Base-by-base conservation (phyloP, 1,139 yeast genomes). In the Diutina siamensis region DNA sequence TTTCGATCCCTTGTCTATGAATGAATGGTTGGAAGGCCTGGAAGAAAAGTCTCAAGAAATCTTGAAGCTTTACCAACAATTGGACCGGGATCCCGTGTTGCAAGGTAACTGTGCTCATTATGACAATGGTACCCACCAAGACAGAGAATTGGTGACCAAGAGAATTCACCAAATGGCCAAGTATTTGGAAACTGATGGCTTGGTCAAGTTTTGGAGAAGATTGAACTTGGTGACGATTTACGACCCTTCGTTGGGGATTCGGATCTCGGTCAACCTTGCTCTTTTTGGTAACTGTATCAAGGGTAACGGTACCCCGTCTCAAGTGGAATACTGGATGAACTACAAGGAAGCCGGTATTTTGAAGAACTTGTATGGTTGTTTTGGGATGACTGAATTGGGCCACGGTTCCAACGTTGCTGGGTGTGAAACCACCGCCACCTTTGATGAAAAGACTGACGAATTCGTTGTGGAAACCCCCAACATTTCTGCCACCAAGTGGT, bases 251-350 rank as follows among this genome's bases (percentile, higher is more conserved):
- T 61, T 78, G 42, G 84, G 63, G 47, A 69, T 65, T 50, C 57
- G 72, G 56, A 56, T 72, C 52, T 60, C 84, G 45, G 83, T 83
- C 47, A 85, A 83, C 63, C 68, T 78, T 56, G 88, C 87, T 4
- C 69, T 83, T 48, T 83, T 83, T 58, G 68, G 81, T 53, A 76
- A 77, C 53, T 80, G 88, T 52, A 64, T 83, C 49, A 76, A 74
- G 53, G 89, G 92, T 46, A 79, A 81, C 50, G 94, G 92, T 52
- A 80, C 92, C 13, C 42, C 42, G 4, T 17, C 18, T 17, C 42
- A 38, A 25, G 42, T 38, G n/a, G 32, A 48, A 44, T 53, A 49
- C 48, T 53, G 56, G 56, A 50, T 52, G 45, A 35, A 48, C 40
- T 52, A 51, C 35, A 52, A 52, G 36, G 56, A 51, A 40, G 53